phyloP scores from a whole-genome alignment of 805 yeast species.

The Zygosaccharomyces siamensis region DNA sequence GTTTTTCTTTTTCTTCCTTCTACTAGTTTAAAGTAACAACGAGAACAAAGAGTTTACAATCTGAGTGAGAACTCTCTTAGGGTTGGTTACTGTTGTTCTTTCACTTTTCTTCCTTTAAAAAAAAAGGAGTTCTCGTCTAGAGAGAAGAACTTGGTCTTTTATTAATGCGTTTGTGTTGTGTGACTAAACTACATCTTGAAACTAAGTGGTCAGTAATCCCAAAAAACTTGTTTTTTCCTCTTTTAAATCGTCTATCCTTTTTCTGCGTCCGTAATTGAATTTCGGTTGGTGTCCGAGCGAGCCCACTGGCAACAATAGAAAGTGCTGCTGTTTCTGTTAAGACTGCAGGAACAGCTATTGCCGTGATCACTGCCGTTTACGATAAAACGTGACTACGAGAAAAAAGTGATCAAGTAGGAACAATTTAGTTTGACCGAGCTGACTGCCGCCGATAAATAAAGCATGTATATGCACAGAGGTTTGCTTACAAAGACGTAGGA shows the following conservation, averaged over 20 bases:
- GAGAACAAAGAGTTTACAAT: background rate
- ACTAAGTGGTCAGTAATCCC: slow-evolving; percentile 1
- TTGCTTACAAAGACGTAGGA: too few species aligned
- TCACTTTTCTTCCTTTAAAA: background rate
- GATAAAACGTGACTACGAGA: too few species aligned
- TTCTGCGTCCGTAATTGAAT: slow-evolving; percentile 2
- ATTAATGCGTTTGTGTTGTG: slow-evolving; percentile 3
- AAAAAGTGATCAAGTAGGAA: too few species aligned
- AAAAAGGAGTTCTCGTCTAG: background rate
- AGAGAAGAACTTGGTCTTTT: background rate
- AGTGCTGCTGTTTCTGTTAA: background rate
- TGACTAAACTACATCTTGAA: slow-evolving; percentile 5
- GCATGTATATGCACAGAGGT: too few species aligned
- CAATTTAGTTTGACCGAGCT: too few species aligned
- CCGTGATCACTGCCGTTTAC: background rate
- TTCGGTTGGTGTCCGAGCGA: slow-evolving; percentile 3
- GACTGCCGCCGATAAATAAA: too few species aligned
- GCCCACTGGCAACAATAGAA: background rate
- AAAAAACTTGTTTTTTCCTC: slow-evolving; percentile 5
- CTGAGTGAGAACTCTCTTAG: background rate
- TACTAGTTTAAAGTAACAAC: background rate
- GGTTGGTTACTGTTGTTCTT: background rate
- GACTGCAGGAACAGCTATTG: background rate
- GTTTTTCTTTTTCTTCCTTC: background rate
- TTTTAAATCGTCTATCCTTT: slow-evolving; percentile 5